Percentiles rank a stretch among this genome's conserved stretches.
Conservation (phyloP, 345 rosid species). For the Salix exigua region DNA sequence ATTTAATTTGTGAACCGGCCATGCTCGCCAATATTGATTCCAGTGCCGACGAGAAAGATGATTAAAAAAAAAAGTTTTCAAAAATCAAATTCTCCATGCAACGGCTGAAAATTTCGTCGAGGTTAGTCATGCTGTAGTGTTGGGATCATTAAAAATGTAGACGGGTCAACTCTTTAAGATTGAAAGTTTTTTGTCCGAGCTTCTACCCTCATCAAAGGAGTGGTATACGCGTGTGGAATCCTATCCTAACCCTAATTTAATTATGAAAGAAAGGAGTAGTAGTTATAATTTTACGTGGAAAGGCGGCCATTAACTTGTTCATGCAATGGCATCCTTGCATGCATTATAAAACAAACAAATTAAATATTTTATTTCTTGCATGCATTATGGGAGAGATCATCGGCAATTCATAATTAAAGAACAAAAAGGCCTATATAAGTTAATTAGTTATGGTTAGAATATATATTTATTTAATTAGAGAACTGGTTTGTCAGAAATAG, state of each 20-base stretch:
- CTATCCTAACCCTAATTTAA: background rate
- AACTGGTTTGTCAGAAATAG: background rate
- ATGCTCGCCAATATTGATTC: too few species aligned
- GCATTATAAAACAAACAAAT: background rate
- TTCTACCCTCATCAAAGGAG: background rate
- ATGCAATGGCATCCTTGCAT: slow-evolving; percentile 1
- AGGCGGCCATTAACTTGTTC: background rate
- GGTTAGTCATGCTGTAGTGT: slow-evolving; percentile 22
- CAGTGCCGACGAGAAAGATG: too few species aligned
- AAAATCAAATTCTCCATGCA: background rate
- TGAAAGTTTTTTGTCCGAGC: slow-evolving; percentile 8
- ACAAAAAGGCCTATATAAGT: background rate
- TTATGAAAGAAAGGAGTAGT: background rate
- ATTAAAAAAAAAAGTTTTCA: too few species aligned
- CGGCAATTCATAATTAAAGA: background rate
- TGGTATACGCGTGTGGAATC: background rate
- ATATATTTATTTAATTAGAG: background rate
- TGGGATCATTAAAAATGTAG: background rate
- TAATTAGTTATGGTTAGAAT: slow-evolving; percentile 13
- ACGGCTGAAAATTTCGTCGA: slow-evolving; percentile 7
- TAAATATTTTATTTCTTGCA: background rate
- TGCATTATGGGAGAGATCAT: background rate
- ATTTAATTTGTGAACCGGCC: too few species aligned
- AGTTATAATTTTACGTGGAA: background rate
- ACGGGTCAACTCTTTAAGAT: slow-evolving; percentile 23